Evolutionary conservation across 2,329 filamentous ascomycete genomes (phyloP).

Genomic region (Aspergillus sp.): DNA sequence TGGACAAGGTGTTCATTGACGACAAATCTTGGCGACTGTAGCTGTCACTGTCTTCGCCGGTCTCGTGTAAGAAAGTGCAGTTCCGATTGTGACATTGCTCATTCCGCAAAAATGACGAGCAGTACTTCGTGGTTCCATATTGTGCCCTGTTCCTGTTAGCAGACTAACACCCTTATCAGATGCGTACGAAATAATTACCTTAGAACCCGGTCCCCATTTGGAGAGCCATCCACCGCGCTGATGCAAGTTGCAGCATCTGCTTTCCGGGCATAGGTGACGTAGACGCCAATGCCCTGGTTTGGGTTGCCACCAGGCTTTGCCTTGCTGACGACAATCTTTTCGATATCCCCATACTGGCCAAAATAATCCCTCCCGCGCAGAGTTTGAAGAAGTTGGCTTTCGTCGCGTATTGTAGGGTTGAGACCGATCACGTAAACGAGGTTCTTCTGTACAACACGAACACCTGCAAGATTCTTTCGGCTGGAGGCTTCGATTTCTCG

Average conservation of each 20-base stretch:
- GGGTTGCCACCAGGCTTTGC: conserved; percentile 70
- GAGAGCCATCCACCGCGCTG: conserved; percentile 83
- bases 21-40: conserved; percentile 93
- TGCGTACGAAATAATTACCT: conserved; percentile 58
- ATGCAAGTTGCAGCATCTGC: conserved; percentile 90
- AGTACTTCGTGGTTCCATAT: conserved; percentile 95
- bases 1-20: conserved; percentile 86
- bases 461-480: conserved; percentile 91
- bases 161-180: not conserved
- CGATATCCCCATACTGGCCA: conserved; percentile 95
- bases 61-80: conserved; percentile 97
- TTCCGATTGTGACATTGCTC: conserved; percentile 93
- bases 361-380: conserved; percentile 91
- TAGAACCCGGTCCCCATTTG: conserved; percentile 82
- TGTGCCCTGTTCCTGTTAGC: conserved; percentile 54
- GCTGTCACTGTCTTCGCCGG: conserved; percentile 96
- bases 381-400: conserved; percentile 80
- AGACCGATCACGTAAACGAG: conserved; percentile 96
- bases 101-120: conserved; percentile 91
- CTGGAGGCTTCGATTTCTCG: conserved; percentile 94
- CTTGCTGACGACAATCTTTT: conserved; percentile 98
- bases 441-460: conserved; percentile 97
- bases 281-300: conserved; percentile 89
- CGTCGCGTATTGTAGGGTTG: conserved; percentile 86
- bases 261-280: conserved; percentile 95